Evolutionary conservation across 352 stramenopile genomes (phyloP), one percentile per base, ranked within the genome.

Genomic region (Phytopythium delawarense): DNA sequence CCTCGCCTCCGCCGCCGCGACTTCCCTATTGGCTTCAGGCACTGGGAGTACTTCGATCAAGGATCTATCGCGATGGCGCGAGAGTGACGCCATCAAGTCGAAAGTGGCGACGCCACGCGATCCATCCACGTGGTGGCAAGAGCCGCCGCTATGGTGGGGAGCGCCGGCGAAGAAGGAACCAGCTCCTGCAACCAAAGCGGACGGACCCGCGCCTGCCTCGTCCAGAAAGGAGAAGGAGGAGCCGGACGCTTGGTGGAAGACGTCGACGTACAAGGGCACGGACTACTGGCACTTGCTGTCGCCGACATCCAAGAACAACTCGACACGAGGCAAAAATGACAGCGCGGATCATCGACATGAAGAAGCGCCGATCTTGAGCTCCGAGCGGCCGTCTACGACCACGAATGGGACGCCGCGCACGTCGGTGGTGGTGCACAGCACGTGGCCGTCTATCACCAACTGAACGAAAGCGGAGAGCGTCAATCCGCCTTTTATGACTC

Each of bases 71-170:
- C 61, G 16, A 16, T 53, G 32, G 28, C 35, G 4, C 35, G 63
- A 42, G 51, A 59, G 20, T 13, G 12, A 35, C 13, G 48, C 48
- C 42, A 49, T 3, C 48, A 59, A 32, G 28, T 1, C 35, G 13
- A 67, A 65, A 39, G 12, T n/a, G 2, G 23, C 30, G 8, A 61
- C 51, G 21, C 21, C 62, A 28, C 65, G 64, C 15, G 68, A 78
- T 44, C 49, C 75, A 3, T 74, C 65, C n/a, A 65, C 68, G 39
- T 91, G 79, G 80, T 89, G 78, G 77, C 62, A 83, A n/a, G 75
- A 88, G 21, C 72, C 84, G 11, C 84, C 84, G 5, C 35, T 65
- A 7, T 91, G 84, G 84, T 92, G 84, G 84, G 84, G 84, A 25
- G 13, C 32, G 9, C 25, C 59, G 12, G 9, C 25, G 4, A 76